phyloP scores from a whole-genome alignment of 2,329 filamentous ascomycete species.

The Aspergillus ruber region DNA sequence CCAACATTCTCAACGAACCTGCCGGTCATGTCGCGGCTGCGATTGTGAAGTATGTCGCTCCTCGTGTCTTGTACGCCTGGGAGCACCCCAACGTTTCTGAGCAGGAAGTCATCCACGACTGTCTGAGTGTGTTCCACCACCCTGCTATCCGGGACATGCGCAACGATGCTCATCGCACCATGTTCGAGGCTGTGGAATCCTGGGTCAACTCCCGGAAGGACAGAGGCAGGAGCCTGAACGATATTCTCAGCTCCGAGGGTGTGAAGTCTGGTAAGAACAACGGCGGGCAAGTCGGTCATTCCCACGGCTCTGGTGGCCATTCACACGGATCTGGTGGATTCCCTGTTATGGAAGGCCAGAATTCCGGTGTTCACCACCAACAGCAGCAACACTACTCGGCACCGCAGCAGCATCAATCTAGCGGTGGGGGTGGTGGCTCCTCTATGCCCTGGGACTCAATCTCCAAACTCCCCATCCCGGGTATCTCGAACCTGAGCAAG shows the following conservation, averaged over 20 bases:
- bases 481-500: slow-evolving; percentile 33
- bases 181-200: slow-evolving; percentile 78
- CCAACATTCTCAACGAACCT: slow-evolving; percentile 69
- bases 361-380: slow-evolving; percentile 17
- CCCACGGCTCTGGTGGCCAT: slow-evolving; percentile 27
- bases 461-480: slow-evolving; percentile 30
- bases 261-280: slow-evolving; percentile 74
- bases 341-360: slow-evolving; percentile 17
- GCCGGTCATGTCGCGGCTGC: slow-evolving; percentile 67
- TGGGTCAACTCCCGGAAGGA: slow-evolving; percentile 70
- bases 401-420: slow-evolving; percentile 16
- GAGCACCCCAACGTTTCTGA: slow-evolving; percentile 78
- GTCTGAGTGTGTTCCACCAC: slow-evolving; percentile 82
- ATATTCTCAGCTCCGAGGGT: slow-evolving; percentile 72
- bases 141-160: slow-evolving; percentile 70
- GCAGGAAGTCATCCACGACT: slow-evolving; percentile 75
- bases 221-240: slow-evolving; percentile 61
- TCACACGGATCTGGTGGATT: slow-evolving; percentile 25
- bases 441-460: slow-evolving; percentile 26
- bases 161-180: slow-evolving; percentile 74
- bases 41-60: slow-evolving; percentile 79
- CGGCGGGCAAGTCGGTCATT: slow-evolving; percentile 23
- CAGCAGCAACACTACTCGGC: slow-evolving; percentile 15
- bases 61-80: slow-evolving; percentile 86
- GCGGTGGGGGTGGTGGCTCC: slow-evolving; percentile 12